Conservation (phyloP, 805 yeast species). For the Wickerhamomyces bisporus region DNA sequence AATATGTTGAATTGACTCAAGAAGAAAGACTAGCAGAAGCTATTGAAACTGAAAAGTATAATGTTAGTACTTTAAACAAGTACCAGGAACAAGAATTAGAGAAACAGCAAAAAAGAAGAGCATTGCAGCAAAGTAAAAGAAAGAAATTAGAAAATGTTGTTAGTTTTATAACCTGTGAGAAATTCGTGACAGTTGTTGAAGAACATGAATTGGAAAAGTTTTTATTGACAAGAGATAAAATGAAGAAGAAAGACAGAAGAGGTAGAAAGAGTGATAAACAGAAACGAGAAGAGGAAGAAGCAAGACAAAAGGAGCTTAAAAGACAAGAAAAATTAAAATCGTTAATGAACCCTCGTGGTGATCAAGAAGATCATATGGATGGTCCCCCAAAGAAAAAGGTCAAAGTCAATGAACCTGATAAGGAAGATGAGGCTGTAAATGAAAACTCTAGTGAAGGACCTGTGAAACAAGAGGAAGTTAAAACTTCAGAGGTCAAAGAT, state of each 20-base stretch:
- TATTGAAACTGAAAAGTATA: constrained; percentile 73
- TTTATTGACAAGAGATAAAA: constrained; percentile 31
- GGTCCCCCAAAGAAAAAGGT: neutral
- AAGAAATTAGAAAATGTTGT: constrained; percentile 55
- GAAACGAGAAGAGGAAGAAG: constrained; percentile 31
- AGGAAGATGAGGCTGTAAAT: too few species aligned
- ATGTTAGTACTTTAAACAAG: constrained; percentile 63
- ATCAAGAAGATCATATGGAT: neutral
- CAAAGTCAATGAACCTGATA: constrained; percentile 4
- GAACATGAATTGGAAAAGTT: constrained; percentile 49
- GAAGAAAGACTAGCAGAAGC: constrained; percentile 65
- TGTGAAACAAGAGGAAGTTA: too few species aligned
- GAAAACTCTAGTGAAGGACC: too few species aligned
- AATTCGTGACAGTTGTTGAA: constrained; percentile 55
- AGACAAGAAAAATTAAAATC: constrained; percentile 22
- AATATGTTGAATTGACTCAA: constrained; percentile 40
- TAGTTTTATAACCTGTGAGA: constrained; percentile 43
- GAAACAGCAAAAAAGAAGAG: constrained; percentile 73
- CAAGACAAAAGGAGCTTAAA: constrained; percentile 23
- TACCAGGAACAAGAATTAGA: constrained; percentile 83
- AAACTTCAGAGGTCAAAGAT: too few species aligned
- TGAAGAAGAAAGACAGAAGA: constrained; percentile 41
- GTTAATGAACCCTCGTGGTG: constrained; percentile 12
- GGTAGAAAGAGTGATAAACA: constrained; percentile 38
- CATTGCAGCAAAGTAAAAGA: constrained; percentile 61